Evolutionary conservation across 73 alveolate genomes (phyloP).

Genomic region (Tetrahymena thermophila): DNA sequence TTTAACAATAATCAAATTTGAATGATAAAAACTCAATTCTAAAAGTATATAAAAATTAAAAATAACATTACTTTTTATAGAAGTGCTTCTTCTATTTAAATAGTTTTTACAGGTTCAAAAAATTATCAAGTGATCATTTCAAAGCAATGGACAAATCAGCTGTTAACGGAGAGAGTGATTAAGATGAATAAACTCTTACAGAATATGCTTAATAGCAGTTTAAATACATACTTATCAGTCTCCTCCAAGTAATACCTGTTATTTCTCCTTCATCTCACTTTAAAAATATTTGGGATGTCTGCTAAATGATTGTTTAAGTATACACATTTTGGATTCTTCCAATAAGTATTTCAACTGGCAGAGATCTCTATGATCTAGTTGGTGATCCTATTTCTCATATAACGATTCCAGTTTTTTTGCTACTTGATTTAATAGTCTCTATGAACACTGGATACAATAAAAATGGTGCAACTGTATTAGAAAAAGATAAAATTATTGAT

Average conservation of each 20-base stretch:
- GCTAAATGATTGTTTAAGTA: not conserved
- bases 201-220: not conserved
- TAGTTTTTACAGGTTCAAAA: not conserved
- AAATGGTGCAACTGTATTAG: not conserved
- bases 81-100: not conserved
- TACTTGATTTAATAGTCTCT: not conserved
- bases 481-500: not conserved
- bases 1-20: not conserved
- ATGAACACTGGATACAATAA: not conserved
- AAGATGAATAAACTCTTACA: not conserved
- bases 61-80: not conserved
- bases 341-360: not conserved
- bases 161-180: not conserved
- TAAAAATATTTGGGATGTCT: not conserved
- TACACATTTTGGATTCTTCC: not conserved
- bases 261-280: not conserved
- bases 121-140: not conserved
- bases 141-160: not conserved
- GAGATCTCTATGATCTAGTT: not conserved
- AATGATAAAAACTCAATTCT: not conserved
- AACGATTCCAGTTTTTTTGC: not conserved
- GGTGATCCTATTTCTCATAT: conserved; percentile 1
- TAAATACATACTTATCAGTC: not conserved
- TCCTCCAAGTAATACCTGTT: not conserved
- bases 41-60: not conserved